Conservation (phyloP, 2,329 filamentous ascomycete genomes). For the Mollisia scopiformis region DNA sequence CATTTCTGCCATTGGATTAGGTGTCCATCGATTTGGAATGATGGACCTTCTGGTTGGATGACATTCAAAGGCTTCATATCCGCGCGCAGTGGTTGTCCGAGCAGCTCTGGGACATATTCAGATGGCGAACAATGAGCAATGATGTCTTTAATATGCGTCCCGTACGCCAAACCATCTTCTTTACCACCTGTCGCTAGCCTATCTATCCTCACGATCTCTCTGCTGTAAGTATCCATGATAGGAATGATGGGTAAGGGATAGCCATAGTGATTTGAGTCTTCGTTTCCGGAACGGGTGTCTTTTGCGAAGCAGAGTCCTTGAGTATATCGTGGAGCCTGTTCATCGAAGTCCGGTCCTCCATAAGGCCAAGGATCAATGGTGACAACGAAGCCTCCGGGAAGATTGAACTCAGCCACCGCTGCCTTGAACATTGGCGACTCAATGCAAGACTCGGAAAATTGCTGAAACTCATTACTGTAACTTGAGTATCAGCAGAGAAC, state of each 20-base stretch:
- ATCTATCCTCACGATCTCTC: slow-evolving; percentile 52
- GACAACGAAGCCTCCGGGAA: slow-evolving; percentile 58
- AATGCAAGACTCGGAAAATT: slow-evolving; percentile 25
- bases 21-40: slow-evolving; percentile 53
- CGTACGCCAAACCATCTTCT: slow-evolving; percentile 45
- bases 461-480: slow-evolving; percentile 19
- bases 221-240: slow-evolving; percentile 50
- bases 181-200: slow-evolving; percentile 43
- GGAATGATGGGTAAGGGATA: slow-evolving; percentile 51
- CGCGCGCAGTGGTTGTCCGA: slow-evolving; percentile 44
- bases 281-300: slow-evolving; percentile 37
- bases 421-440: slow-evolving; percentile 54
- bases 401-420: slow-evolving; percentile 51
- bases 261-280: slow-evolving; percentile 48
- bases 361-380: slow-evolving; percentile 59
- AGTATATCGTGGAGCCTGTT: slow-evolving; percentile 53
- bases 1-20: slow-evolving; percentile 55
- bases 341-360: slow-evolving; percentile 51
- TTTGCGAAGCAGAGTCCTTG: slow-evolving; percentile 58
- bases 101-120: slow-evolving; percentile 44
- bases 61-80: slow-evolving; percentile 63
- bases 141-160: slow-evolving; percentile 47
- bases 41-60: slow-evolving; percentile 63
- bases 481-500: not conserved
- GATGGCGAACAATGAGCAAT: slow-evolving; percentile 43